Evolutionary conservation across 441 rosid genomes (phyloP).

Genomic region (Gossypium schwendimanii): DNA sequence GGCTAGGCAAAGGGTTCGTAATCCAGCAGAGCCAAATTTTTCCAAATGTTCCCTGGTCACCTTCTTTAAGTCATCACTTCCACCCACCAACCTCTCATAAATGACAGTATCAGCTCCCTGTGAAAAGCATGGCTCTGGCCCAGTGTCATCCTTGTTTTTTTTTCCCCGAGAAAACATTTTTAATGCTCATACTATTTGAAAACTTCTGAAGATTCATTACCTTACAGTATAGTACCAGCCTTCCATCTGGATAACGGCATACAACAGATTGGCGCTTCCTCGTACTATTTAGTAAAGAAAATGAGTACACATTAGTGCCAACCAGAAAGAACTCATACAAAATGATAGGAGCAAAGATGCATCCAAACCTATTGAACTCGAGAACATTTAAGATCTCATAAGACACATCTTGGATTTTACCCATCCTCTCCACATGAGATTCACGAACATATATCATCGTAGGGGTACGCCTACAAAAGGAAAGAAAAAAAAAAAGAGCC

Average conservation of each 20-base stretch:
- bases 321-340: constrained; percentile 17
- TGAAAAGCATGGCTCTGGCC: constrained; percentile 22
- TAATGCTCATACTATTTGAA: constrained; percentile 7
- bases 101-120: constrained; percentile 93
- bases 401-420: constrained; percentile 67
- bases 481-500: constrained; percentile 17
- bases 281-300: constrained; percentile 50
- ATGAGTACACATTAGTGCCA: constrained; percentile 22
- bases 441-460: constrained; percentile 89
- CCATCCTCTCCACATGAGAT: constrained; percentile 91
- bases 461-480: constrained; percentile 82
- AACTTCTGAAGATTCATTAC: constrained; percentile 34
- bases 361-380: constrained; percentile 84
- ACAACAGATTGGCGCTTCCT: constrained; percentile 99
- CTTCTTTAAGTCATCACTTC: constrained; percentile 61
- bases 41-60: constrained; percentile 67
- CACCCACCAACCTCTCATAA: constrained; percentile 67
- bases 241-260: constrained; percentile 85
- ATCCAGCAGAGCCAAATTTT: constrained; percentile 90
- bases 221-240: constrained; percentile 95
- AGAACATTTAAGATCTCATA: constrained; percentile 97
- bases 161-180: constrained; percentile 14
- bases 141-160: constrained; percentile 28
- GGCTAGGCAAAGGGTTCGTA: constrained; percentile 98
- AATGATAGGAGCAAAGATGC: constrained; percentile 10